Conservation (phyloP, 2,329 filamentous ascomycete species). For the Calonectria hawksworthii region DNA sequence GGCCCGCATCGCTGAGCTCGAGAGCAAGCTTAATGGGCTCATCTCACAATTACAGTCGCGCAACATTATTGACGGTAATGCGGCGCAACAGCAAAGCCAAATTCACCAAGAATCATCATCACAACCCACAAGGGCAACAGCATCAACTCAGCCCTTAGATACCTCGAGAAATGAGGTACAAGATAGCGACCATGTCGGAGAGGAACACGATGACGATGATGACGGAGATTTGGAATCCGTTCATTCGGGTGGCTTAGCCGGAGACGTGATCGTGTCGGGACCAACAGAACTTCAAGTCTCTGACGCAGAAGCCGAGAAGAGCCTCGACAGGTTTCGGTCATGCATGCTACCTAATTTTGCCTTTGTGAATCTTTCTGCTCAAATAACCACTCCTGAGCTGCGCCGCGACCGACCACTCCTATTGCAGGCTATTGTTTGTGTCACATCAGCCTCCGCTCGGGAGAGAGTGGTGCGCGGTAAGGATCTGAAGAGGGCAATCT, state of each 20-base stretch:
- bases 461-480: neutral
- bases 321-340: neutral
- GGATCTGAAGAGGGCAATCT: neutral
- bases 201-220: neutral
- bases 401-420: neutral
- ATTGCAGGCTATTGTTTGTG: neutral
- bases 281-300: slow-evolving; percentile 1
- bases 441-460: neutral
- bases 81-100: neutral
- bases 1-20: neutral
- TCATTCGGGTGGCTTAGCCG: neutral
- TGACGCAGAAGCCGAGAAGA: neutral
- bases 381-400: neutral
- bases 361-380: neutral
- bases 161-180: no score
- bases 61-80: neutral
- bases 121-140: neutral
- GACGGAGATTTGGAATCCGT: neutral
- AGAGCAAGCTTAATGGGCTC: neutral
- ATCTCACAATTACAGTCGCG: neutral
- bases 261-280: neutral
- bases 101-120: neutral
- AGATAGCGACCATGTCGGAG: no score
- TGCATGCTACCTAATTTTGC: neutral
- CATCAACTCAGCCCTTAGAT: no score